A percentile compares a stretch with the other conserved stretches of the same genome.
These are phyloP conservation scores for Starmerella floricola DNA, from an alignment of 805 yeast species.

Conservation along the genomic window DNA sequence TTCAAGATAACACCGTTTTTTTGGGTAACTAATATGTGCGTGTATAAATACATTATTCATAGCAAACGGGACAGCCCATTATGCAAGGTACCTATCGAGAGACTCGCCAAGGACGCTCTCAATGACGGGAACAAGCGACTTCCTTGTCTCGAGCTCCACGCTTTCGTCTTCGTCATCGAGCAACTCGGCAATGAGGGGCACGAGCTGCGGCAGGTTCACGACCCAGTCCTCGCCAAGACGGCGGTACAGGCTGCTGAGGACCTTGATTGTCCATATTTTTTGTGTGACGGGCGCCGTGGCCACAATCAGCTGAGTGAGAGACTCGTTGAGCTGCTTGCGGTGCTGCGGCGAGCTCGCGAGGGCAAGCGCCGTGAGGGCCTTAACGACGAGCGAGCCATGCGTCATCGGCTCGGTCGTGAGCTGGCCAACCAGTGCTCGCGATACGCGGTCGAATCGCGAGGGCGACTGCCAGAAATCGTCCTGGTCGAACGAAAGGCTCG, in stretches of 20 bases:
- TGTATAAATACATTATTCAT: neutral
- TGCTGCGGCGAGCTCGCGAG: conserved; percentile 48
- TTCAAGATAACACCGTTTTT: too few species aligned
- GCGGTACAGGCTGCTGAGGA: conserved; percentile 70
- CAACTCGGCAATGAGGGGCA: conserved; percentile 89
- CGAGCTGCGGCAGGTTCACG: conserved; percentile 77
- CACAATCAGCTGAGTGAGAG: conserved; percentile 48
- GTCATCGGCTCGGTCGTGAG: conserved; percentile 47
- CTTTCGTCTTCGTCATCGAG: conserved; percentile 91
- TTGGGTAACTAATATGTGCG: neutral
- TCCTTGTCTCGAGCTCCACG: conserved; percentile 82
- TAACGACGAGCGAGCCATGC: conserved; percentile 70
- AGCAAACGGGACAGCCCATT: neutral
- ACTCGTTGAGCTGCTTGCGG: conserved; percentile 59
- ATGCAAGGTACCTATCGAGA: conserved; percentile 42
- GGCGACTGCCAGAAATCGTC: conserved; percentile 92
- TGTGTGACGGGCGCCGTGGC: conserved; percentile 50
- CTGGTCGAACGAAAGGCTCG: conserved; percentile 78
- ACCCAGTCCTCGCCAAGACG: conserved; percentile 95
- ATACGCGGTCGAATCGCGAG: conserved; percentile 65
- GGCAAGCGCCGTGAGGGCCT: conserved; percentile 65
- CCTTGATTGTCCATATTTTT: conserved; percentile 68
- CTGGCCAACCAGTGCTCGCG: conserved; percentile 53
- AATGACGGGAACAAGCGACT: conserved; percentile 78
- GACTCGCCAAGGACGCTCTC: conserved; percentile 93